Base-by-base conservation (phyloP, 164 flowering plant genomes). In the Stephania yunnanensis region DNA sequence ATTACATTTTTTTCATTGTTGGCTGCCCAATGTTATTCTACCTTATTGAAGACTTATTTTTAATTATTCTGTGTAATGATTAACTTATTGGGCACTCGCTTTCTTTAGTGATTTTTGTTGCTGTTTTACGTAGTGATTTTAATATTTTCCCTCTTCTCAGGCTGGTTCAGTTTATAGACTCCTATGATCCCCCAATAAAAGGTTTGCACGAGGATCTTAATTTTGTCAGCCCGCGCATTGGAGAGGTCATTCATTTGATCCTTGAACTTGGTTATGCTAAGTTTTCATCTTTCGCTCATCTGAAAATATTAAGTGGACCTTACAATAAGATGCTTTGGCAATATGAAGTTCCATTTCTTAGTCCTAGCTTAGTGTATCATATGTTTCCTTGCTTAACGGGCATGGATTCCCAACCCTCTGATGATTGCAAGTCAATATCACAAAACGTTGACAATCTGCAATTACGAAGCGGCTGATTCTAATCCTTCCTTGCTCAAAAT, bases 191-290 rank as follows among this genome's bases (percentile, higher is more conserved):
- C 78, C 97, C 98, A 70, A 74, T 95, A 78, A 95, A 92, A 87
- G 98, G 99, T 66, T 83, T 95, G 77, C 98, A 95, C 52, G 98
- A 93, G 82, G 99, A 95, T 80, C 88, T 95, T 31, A 91, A 93
- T 86, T 95, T 95, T 88, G 97, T 91, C 80, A 96, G 98, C 78
- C 99, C 99, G 52, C 91, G 99, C 36, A 92, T 96, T 81, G 99
- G 99, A 87, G 99, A 96, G 97, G 99, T 95, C 48, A 82, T 74
- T 13, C 64, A 25, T 71, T 72, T 45, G 64, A 68, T 46, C 74
- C 30, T 71, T 76, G 63, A 67, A 64, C 13, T 71, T 71, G n/a
- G 6, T 58, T 11, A 69, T 76, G n/a, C 66, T 61, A n/a, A 36
- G 42, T 36, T 36, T 36, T 36, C 42, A 36, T 36, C 1, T 36